phyloP scores from a whole-genome alignment of 2,329 filamentous ascomycete genomes.

The Colletotrichum spaethianum region DNA sequence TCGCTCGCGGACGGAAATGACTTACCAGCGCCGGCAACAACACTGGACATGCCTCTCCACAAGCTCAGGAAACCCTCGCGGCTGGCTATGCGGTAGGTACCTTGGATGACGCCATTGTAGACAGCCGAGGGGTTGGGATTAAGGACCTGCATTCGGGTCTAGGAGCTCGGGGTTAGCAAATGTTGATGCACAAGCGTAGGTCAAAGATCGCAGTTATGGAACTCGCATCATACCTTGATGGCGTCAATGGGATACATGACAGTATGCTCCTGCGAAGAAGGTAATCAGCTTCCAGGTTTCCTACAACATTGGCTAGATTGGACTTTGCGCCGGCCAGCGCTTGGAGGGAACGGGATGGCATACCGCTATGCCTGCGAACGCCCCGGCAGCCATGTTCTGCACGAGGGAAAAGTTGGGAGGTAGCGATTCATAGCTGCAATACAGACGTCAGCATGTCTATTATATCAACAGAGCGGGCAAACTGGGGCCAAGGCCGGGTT shows the following conservation, averaged over 20 bases:
- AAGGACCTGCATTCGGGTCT: conserved; percentile 99
- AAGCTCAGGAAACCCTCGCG: conserved; percentile 91
- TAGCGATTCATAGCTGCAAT: conserved; percentile 85
- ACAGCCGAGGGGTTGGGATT: conserved; percentile 85
- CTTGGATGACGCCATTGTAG: conserved; percentile 92
- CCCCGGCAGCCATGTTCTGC: conserved; percentile 96
- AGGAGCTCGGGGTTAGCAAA: conserved; percentile 44
- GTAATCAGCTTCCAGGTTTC: conserved; percentile 39
- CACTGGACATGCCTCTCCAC: conserved; percentile 97
- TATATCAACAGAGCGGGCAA: background rate
- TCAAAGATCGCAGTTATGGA: background rate
- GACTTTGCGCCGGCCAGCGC: background rate
- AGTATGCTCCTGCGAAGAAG: conserved; percentile 84
- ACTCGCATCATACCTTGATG: conserved; percentile 80
- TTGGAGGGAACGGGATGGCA: conserved; percentile 48
- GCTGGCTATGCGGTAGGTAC: conserved; percentile 91
- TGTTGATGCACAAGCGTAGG: background rate
- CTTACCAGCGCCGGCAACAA: conserved; percentile 93
- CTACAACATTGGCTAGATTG: background rate
- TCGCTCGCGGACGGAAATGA: background rate
- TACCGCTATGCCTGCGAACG: conserved; percentile 97
- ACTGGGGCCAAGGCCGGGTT: background rate
- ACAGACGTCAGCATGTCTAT: conserved; percentile 40
- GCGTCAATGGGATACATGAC: conserved; percentile 99
- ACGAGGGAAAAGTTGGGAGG: conserved; percentile 94